A percentile compares a stretch with the other conserved stretches of the same genome.
These are phyloP conservation scores for Alternaria metachromatica DNA, from an alignment of 2,329 filamentous ascomycete genomes.

Conservation along the genomic window DNA sequence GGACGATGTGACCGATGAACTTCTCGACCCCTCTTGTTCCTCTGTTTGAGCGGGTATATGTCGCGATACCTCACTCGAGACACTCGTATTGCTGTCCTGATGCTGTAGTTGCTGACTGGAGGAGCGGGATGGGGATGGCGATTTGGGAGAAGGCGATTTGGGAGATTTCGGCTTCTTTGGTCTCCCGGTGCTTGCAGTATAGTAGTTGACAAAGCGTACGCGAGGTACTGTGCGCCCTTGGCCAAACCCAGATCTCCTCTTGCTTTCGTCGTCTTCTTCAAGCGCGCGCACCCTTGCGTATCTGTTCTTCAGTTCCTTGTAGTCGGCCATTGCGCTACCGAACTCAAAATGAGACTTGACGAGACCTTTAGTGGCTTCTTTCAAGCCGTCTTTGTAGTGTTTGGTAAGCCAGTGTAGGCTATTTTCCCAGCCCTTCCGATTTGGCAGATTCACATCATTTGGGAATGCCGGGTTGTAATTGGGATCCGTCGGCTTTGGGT, in stretches of 20 bases:
- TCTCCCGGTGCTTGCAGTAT: conserved; percentile 81
- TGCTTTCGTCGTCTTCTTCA: conserved; percentile 69
- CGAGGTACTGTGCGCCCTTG: conserved; percentile 52
- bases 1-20: conserved; percentile 15
- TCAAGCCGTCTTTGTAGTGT: conserved; percentile 72
- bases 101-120: conserved; percentile 10
- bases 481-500: conserved; percentile 56
- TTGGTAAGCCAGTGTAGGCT: conserved; percentile 81
- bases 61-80: background rate
- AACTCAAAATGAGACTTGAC: conserved; percentile 84
- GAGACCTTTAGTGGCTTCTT: conserved; percentile 73
- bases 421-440: conserved; percentile 71
- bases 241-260: conserved; percentile 38
- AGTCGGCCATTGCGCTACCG: conserved; percentile 80
- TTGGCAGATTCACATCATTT: conserved; percentile 74
- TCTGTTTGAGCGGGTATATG: background rate
- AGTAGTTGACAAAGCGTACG: conserved; percentile 87
- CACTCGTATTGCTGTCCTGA: conserved; percentile 3
- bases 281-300: conserved; percentile 74
- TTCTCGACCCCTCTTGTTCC: conserved; percentile 9
- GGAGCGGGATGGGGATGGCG: conserved; percentile 29
- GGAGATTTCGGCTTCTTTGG: conserved; percentile 61
- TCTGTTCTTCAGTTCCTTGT: conserved; percentile 69
- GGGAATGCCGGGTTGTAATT: conserved; percentile 77
- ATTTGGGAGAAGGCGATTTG: conserved; percentile 35